Evolutionary conservation across 345 rosid genomes (phyloP), one percentile per base, ranked within the genome.

Genomic region (Lepidium aucheri): DNA sequence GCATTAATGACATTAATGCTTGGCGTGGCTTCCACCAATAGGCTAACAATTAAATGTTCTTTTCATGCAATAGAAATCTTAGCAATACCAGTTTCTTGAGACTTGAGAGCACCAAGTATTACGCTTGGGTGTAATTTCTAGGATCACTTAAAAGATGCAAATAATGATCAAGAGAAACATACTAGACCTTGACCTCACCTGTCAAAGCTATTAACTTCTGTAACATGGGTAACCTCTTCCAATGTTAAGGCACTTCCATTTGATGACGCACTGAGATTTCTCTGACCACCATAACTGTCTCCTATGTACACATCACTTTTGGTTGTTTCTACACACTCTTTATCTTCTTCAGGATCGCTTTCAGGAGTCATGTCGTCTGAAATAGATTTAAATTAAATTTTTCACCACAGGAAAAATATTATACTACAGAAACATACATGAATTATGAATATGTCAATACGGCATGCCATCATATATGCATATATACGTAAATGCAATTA

Each of bases 321-420:
- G 43, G 15, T 68, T 68, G 44, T 70, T 32, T 70, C 78, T 24
- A n/a, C 51, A 36, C 36, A 22, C 67, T 50, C 76, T 62, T 72
- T 51, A 33, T 45, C 56, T 74, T 74, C 78, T 72, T 61, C 63
- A 22, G 43, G 67, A 63, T 42, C 60, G 54, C 54, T 69, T 53
- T 47, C 86, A 70, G 65, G 58, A 22, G 54, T n/a, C 46, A 45
- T 66, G 66, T 74, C 40, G 83, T 82, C 90, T 82, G 89, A 69
- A 73, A 67, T 35, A 7, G 47, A 15, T 26, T 60, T 56, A 36
- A 45, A 30, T 46, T 44, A 22, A 36, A 0, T 1, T 42, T 60
- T 70, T 22, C 13, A 73, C 47, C 60, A 65, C 45, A 33, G 51
- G 38, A 24, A 36, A 46, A 5, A 51, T 34, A 8, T 13, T 55